Evolutionary conservation across 148 eudicot genomes (phyloP).

Genomic region (Chenopodium suecicum): DNA sequence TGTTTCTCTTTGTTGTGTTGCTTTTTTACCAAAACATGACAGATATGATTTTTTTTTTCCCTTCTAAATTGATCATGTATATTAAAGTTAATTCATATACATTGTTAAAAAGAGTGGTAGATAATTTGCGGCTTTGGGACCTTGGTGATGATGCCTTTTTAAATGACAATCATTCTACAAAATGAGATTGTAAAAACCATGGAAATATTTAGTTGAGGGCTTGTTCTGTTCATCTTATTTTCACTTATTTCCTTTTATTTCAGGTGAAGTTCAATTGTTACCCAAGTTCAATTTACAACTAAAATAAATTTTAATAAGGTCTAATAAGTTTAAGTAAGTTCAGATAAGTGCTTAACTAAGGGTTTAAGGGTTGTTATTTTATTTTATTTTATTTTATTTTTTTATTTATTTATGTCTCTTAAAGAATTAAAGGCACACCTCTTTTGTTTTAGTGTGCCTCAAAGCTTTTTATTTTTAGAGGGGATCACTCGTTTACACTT

Average conservation of each 20-base stretch:
- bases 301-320: too few species aligned
- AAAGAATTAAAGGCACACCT: not conserved
- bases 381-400: too few species aligned
- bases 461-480: not conserved
- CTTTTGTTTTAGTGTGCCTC: not conserved
- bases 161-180: too few species aligned
- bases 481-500: not conserved
- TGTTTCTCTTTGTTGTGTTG: not conserved
- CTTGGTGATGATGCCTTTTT: not conserved
- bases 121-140: not conserved
- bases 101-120: not conserved
- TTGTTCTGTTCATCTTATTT: too few species aligned
- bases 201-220: too few species aligned
- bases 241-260: too few species aligned
- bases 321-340: too few species aligned
- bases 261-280: too few species aligned
- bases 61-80: not conserved
- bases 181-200: too few species aligned
- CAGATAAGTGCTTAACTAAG: not conserved
- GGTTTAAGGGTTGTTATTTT: too few species aligned
- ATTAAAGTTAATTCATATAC: not conserved
- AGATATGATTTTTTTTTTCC: not conserved
- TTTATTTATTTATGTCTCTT: not conserved
- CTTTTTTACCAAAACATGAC: not conserved
- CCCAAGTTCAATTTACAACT: too few species aligned